A percentile compares a stretch with the other conserved stretches of the same genome.
Conservation (phyloP, 768 basidiomycete species). For the Hygrophorus pudorinus region DNA sequence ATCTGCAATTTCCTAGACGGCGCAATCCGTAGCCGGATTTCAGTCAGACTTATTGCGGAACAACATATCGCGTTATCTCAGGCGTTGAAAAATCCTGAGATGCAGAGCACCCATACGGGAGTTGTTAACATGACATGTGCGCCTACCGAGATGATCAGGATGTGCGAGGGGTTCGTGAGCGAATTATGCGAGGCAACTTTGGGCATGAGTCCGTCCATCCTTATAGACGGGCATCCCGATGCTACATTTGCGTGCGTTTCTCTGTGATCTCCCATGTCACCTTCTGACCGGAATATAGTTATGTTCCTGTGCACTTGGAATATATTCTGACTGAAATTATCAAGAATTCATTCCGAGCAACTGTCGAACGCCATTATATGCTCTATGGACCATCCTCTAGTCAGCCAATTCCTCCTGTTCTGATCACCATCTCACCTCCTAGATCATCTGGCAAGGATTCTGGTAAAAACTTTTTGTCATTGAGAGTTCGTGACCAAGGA, state of each 20-base stretch:
- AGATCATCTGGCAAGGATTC: conserved; percentile 16
- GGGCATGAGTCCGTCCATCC: conserved; percentile 55
- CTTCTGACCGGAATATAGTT: conserved; percentile 32
- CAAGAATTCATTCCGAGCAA: conserved; percentile 87
- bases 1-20: conserved; percentile 75
- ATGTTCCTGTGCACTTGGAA: conserved; percentile 84
- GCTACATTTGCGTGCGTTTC: conserved; percentile 68
- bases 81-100: conserved; percentile 37
- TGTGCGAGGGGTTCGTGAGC: conserved; percentile 76
- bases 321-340: conserved; percentile 87
- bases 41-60: conserved; percentile 81
- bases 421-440: conserved; percentile 58
- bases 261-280: background rate
- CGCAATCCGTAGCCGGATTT: conserved; percentile 79
- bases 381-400: conserved; percentile 25
- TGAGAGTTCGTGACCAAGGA: conserved; percentile 79
- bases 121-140: conserved; percentile 69
- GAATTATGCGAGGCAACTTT: conserved; percentile 82
- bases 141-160: conserved; percentile 60
- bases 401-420: conserved; percentile 46
- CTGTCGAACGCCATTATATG: conserved; percentile 63
- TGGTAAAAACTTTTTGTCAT: conserved; percentile 47
- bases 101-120: conserved; percentile 42
- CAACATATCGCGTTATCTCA: conserved; percentile 83
- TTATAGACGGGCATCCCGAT: conserved; percentile 61